Conservation (phyloP, 345 rosid genomes). For the Turnera subulata region DNA sequence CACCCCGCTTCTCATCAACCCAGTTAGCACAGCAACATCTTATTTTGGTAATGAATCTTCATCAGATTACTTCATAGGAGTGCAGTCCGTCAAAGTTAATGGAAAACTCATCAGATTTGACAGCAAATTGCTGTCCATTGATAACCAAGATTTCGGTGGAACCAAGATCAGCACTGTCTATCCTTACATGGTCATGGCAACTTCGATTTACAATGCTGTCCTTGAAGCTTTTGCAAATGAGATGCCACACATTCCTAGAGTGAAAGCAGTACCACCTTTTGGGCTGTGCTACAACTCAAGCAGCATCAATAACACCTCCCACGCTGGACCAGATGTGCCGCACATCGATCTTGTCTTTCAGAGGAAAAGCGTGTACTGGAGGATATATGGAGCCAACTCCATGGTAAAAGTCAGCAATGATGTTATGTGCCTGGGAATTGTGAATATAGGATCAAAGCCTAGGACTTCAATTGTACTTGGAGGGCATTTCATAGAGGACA, state of each 20-base stretch:
- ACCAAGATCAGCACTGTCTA: constrained; percentile 38
- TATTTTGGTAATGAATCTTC: background rate
- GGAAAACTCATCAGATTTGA: background rate
- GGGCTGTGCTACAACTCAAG: constrained; percentile 11
- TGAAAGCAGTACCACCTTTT: constrained; percentile 15
- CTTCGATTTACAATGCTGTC: constrained; percentile 42
- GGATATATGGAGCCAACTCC: constrained; percentile 12
- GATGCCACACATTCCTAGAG: constrained; percentile 2
- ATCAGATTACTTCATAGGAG: constrained; percentile 14
- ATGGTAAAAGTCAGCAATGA: background rate
- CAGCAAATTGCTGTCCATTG: constrained; percentile 3
- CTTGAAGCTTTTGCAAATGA: constrained; percentile 21
- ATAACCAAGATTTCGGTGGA: constrained; percentile 26
- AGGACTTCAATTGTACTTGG: constrained; percentile 13
- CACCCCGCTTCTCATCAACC: constrained; percentile 12
- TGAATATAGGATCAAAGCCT: constrained; percentile 5
- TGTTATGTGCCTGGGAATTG: constrained; percentile 14
- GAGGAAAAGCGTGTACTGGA: constrained; percentile 1
- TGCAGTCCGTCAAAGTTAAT: constrained; percentile 6
- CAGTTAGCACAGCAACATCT: background rate
- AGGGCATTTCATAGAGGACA: constrained; percentile 2
- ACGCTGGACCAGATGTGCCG: constrained; percentile 6
- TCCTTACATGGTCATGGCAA: constrained; percentile 31
- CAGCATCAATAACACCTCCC: background rate
- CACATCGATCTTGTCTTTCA: constrained; percentile 7